Evolutionary conservation across 306 rosid genomes (phyloP).

Genomic region (Sechiopsis laciniata): DNA sequence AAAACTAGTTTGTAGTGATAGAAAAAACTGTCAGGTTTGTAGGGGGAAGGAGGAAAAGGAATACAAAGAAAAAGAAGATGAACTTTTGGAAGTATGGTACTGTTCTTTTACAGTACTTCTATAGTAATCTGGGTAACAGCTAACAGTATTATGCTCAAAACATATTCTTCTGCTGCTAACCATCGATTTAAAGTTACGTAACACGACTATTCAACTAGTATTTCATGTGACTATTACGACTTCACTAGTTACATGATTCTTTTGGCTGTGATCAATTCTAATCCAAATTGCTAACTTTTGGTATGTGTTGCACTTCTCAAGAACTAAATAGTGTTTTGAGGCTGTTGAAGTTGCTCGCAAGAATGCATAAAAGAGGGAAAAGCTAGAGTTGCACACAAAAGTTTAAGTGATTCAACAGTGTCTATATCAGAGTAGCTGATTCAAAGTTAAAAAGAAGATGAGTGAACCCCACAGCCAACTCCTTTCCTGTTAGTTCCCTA

Average conservation of each 20-base stretch:
- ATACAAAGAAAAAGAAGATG: too few species aligned
- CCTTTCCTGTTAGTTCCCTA: not conserved
- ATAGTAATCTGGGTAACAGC: too few species aligned
- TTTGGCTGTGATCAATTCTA: not conserved
- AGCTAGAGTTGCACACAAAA: not conserved
- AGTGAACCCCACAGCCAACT: not conserved
- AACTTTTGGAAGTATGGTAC: too few species aligned
- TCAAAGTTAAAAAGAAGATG: not conserved
- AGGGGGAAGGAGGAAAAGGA: too few species aligned
- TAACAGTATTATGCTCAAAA: too few species aligned
- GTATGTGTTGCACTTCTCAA: not conserved
- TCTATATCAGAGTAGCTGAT: not conserved
- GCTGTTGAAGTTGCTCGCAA: not conserved
- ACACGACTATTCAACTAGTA: slow-evolving; percentile 5
- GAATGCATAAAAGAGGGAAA: not conserved
- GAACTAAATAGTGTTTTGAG: not conserved
- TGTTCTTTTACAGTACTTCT: too few species aligned
- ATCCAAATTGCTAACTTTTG: not conserved
- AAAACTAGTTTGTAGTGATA: too few species aligned
- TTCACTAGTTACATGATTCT: slow-evolving; percentile 3
- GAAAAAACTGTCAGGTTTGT: too few species aligned
- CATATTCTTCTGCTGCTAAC: too few species aligned
- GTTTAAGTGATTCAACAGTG: not conserved
- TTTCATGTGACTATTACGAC: not conserved
- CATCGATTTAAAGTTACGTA: not conserved